Percentiles rank a stretch among this genome's conserved stretches.
Conservation (phyloP, 2,329 filamentous ascomycete species). For the Colletotrichum simmondsii region DNA sequence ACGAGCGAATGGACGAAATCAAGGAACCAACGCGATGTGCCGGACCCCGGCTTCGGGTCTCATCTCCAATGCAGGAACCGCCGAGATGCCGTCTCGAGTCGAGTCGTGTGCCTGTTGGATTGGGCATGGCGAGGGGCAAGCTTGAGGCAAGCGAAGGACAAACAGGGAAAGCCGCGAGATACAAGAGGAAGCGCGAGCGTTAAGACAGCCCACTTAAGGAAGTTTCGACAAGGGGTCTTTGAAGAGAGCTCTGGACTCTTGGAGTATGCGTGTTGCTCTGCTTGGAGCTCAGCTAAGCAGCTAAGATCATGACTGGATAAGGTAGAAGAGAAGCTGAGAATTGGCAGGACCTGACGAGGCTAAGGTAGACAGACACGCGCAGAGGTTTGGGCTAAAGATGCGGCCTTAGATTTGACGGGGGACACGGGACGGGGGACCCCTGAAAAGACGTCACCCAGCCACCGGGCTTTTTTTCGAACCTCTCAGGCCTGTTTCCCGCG, state of each 20-base stretch:
- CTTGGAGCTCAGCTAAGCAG: not conserved
- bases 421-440: constrained; percentile 25
- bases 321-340: not conserved
- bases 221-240: not conserved
- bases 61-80: constrained; percentile 34
- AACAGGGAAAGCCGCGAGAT: constrained; percentile 1
- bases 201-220: not conserved
- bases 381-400: constrained; percentile 5
- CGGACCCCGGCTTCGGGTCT: constrained; percentile 19
- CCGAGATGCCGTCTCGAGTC: constrained; percentile 11
- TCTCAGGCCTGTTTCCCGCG: constrained; percentile 3
- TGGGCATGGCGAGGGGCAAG: constrained; percentile 18
- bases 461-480: constrained; percentile 27
- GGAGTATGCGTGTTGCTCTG: not conserved
- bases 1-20: constrained; percentile 21
- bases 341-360: not conserved
- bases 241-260: not conserved
- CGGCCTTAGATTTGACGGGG: constrained; percentile 8
- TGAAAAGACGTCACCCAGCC: constrained; percentile 35
- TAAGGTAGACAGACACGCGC: not conserved
- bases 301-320: too few species aligned
- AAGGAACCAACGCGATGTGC: constrained; percentile 15
- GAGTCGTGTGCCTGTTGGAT: constrained; percentile 21
- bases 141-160: constrained; percentile 15
- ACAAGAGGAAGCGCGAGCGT: not conserved